These are phyloP conservation scores for Claviceps arundinis DNA, from an alignment of 2,329 filamentous ascomycete genomes.

Conservation along the genomic window DNA sequence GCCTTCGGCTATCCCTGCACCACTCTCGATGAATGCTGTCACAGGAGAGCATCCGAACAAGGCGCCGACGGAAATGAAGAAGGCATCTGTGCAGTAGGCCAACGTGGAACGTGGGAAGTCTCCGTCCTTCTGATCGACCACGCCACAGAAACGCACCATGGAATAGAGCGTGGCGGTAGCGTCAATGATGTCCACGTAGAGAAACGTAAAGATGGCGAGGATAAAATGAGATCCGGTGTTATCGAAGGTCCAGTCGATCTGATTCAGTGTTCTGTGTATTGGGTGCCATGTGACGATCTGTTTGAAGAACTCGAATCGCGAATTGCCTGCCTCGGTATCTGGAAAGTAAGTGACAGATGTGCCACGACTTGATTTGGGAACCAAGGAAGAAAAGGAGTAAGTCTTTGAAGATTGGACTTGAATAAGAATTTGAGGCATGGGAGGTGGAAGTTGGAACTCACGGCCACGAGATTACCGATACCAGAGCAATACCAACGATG, in stretches of 20 bases:
- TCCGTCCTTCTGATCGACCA: conserved; percentile 50
- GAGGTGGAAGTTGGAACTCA: conserved; percentile 23
- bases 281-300: conserved; percentile 60
- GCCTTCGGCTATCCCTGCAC: conserved; percentile 63
- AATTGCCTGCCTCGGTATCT: conserved; percentile 47
- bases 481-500: conserved; percentile 57
- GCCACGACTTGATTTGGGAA: conserved; percentile 32
- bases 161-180: conserved; percentile 66
- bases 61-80: conserved; percentile 57
- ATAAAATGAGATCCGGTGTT: conserved; percentile 48
- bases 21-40: conserved; percentile 64
- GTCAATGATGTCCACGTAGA: conserved; percentile 71
- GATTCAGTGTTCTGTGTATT: conserved; percentile 47
- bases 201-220: conserved; percentile 61
- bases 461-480: conserved; percentile 65
- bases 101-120: conserved; percentile 78
- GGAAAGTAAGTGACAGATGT: conserved; percentile 65
- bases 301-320: conserved; percentile 58
- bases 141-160: conserved; percentile 65
- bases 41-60: conserved; percentile 58
- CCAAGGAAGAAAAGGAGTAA: not conserved
- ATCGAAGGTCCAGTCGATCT: conserved; percentile 52
- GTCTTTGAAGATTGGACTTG: not conserved
- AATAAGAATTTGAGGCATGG: not conserved
- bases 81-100: conserved; percentile 61